A percentile compares a stretch with the other conserved stretches of the same genome.
These are phyloP conservation scores for Bocquillonia castaneifolia DNA, from an alignment of 441 rosid genomes.

Conservation along the genomic window DNA sequence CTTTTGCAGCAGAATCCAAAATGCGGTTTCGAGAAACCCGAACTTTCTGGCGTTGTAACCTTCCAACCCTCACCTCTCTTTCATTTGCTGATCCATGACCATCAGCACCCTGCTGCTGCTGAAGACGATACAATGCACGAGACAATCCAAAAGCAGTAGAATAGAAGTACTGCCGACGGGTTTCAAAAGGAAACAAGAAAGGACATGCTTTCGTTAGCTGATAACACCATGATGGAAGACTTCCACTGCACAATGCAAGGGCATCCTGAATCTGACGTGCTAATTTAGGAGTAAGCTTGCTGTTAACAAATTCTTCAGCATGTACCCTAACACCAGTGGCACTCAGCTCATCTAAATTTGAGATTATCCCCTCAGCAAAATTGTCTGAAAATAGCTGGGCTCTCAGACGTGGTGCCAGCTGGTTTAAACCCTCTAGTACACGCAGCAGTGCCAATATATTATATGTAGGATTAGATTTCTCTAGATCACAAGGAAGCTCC, in stretches of 20 bases:
- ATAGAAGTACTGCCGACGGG: slow-evolving; percentile 89
- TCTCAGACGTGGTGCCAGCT: slow-evolving; percentile 84
- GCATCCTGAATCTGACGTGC: slow-evolving; percentile 99
- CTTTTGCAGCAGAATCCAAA: slow-evolving; percentile 98
- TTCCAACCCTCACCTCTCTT: slow-evolving; percentile 92
- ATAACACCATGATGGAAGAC: slow-evolving; percentile 96
- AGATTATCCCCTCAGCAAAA: slow-evolving; percentile 68
- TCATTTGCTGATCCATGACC: slow-evolving; percentile 81
- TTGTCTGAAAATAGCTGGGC: slow-evolving; percentile 56
- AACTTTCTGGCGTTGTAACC: slow-evolving; percentile 97
- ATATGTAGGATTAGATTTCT: slow-evolving; percentile 86
- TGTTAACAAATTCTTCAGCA: slow-evolving; percentile 74
- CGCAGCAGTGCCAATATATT: slow-evolving; percentile 80
- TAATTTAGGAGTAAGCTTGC: slow-evolving; percentile 96
- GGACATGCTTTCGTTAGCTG: slow-evolving; percentile 98
- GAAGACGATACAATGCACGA: slow-evolving; percentile 93
- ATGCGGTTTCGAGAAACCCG: slow-evolving; percentile 97
- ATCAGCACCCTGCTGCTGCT: slow-evolving; percentile 99
- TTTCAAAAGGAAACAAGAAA: slow-evolving; percentile 96
- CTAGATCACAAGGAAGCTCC: slow-evolving; percentile 95
- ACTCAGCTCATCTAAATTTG: slow-evolving; percentile 53
- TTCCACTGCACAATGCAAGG: slow-evolving; percentile 97
- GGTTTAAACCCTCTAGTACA: slow-evolving; percentile 91
- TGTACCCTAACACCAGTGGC: slow-evolving; percentile 54
- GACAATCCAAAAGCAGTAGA: slow-evolving; percentile 99